Evolutionary conservation across 805 yeast genomes (phyloP).

Genomic region (Metschnikowia lachancei): DNA sequence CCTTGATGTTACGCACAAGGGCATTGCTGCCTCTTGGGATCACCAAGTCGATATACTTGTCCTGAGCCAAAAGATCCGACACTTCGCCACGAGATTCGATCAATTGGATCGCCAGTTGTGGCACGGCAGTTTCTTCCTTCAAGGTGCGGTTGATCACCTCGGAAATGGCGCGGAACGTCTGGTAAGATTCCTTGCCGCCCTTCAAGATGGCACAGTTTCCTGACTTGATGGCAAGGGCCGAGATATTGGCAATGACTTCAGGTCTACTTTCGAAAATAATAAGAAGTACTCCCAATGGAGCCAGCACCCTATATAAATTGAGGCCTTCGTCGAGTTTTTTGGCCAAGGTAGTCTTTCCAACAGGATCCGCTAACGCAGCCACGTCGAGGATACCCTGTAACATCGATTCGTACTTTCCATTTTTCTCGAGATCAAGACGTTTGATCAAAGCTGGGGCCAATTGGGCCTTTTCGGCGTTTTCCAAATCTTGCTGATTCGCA

Average conservation of each 20-base stretch:
- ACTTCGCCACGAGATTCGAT: conserved; percentile 90
- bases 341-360: conserved; percentile 83
- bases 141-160: conserved; percentile 62
- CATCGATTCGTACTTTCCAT: conserved; percentile 91
- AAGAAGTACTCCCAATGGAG: conserved; percentile 91
- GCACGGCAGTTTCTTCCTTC: conserved; percentile 62
- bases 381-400: conserved; percentile 92
- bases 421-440: conserved; percentile 75
- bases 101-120: conserved; percentile 77
- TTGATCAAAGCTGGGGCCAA: conserved; percentile 72
- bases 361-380: conserved; percentile 84
- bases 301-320: conserved; percentile 74
- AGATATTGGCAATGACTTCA: conserved; percentile 96
- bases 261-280: conserved; percentile 97
- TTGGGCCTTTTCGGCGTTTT: conserved; percentile 58
- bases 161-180: conserved; percentile 83
- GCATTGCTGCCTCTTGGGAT: conserved; percentile 98
- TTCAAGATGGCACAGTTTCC: conserved; percentile 96
- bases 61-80: conserved; percentile 77
- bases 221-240: conserved; percentile 92
- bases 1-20: conserved; percentile 81
- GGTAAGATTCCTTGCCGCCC: conserved; percentile 91
- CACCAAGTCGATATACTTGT: conserved; percentile 86
- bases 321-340: conserved; percentile 87
- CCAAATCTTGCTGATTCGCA: conserved; percentile 77